Percentiles rank a stretch among this genome's conserved stretches.
These are phyloP conservation scores for Haberlea rhodopensis DNA, from an alignment of 257 asterid genomes.

Conservation along the genomic window DNA sequence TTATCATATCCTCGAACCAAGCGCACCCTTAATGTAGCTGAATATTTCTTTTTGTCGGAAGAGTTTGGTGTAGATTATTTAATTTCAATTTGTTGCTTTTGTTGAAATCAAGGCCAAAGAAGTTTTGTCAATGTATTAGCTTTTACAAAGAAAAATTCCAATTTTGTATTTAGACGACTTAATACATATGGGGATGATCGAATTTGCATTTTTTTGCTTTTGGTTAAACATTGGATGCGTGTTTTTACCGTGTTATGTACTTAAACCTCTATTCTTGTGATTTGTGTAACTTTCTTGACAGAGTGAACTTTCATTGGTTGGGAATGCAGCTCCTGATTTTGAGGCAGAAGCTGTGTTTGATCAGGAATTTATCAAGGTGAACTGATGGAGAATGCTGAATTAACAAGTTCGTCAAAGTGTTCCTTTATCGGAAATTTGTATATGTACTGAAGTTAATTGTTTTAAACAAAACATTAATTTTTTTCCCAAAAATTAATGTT, in stretches of 20 bases:
- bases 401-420: background rate
- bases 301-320: slow-evolving; percentile 84
- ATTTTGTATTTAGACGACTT: background rate
- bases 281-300: slow-evolving; percentile 31
- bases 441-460: background rate
- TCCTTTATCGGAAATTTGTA: background rate
- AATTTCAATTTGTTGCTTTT: background rate
- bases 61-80: background rate
- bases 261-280: background rate
- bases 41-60: background rate
- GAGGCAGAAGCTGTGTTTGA: slow-evolving; percentile 99
- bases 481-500: too few relatives aligned
- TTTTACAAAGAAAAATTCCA: background rate
- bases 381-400: background rate
- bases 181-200: too few relatives aligned
- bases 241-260: background rate
- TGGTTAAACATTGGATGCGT: too few relatives aligned
- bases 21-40: background rate
- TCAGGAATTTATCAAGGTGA: slow-evolving; percentile 79
- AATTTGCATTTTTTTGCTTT: too few relatives aligned
- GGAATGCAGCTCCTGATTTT: slow-evolving; percentile 87
- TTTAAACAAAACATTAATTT: background rate
- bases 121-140: background rate
- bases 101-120: background rate
- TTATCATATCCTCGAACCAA: too few relatives aligned